A percentile compares a stretch with the other conserved stretches of the same genome.
Conservation (phyloP, 768 basidiomycete species). For the Cystofilobasidium ferigula region DNA sequence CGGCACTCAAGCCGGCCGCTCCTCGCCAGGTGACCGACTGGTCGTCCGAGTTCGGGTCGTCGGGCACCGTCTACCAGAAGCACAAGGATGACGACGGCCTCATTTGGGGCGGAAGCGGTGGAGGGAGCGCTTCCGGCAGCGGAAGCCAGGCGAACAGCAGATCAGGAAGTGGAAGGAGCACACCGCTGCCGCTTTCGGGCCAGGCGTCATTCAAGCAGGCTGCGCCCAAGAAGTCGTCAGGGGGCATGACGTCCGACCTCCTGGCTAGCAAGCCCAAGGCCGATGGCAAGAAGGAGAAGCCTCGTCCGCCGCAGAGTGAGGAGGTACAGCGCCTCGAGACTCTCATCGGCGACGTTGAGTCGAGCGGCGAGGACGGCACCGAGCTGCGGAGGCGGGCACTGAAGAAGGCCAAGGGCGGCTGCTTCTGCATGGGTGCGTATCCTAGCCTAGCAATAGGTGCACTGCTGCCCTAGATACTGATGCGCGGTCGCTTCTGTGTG, state of each 20-base stretch:
- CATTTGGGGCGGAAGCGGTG: not conserved
- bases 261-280: not conserved
- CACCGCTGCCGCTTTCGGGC: conserved; percentile 9
- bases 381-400: conserved; percentile 18
- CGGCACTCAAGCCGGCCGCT: conserved; percentile 1
- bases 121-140: not conserved
- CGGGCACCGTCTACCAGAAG: not conserved
- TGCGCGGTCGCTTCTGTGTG: not conserved
- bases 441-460: not conserved
- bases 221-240: not conserved
- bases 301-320: not conserved
- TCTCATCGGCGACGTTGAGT: conserved; percentile 17
- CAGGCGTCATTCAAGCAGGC: conserved; percentile 9
- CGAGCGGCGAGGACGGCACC: not conserved
- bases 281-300: not conserved
- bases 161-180: not conserved
- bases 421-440: conserved; percentile 24
- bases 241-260: conserved; percentile 14
- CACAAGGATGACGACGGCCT: not conserved
- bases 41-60: not conserved
- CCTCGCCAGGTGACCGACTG: conserved; percentile 7
- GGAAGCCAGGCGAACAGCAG: not conserved
- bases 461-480: not conserved
- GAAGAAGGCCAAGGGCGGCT: conserved; percentile 26
- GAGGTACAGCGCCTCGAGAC: conserved; percentile 10